phyloP scores from a whole-genome alignment of 441 rosid species.

The Adansonia gregorii region DNA sequence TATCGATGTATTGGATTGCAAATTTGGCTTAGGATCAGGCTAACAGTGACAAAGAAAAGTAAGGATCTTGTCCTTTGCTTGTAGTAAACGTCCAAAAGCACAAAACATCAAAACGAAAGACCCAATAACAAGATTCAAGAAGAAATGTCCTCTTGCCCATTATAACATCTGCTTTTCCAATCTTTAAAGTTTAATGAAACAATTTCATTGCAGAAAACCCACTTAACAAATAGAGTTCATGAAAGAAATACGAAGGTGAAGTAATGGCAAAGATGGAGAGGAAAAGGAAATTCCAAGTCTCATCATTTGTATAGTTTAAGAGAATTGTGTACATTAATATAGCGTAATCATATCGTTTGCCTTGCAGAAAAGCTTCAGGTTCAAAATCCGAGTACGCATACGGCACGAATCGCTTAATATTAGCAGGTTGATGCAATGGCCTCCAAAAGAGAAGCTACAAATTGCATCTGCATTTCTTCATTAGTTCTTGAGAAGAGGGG shows the following conservation, averaged over 20 bases:
- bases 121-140: not conserved
- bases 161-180: conserved; percentile 7
- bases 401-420: conserved; percentile 26
- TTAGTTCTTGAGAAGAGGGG: conserved; percentile 54
- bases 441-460: conserved; percentile 48
- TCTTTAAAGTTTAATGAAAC: conserved; percentile 1
- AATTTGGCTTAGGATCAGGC: not conserved
- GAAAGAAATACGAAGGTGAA: not conserved
- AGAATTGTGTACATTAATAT: not conserved
- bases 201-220: not conserved
- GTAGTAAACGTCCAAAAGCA: not conserved
- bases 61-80: not conserved
- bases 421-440: conserved; percentile 60
- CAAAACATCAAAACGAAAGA: conserved; percentile 4
- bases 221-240: not conserved
- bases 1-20: not conserved
- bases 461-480: conserved; percentile 61
- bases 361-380: conserved; percentile 1
- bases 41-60: not conserved
- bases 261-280: conserved; percentile 2
- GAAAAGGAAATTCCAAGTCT: not conserved
- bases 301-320: not conserved
- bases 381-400: conserved; percentile 5
- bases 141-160: not conserved
- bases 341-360: not conserved